phyloP scores from a whole-genome alignment of 148 eudicot genomes.

The Cornus florida region DNA sequence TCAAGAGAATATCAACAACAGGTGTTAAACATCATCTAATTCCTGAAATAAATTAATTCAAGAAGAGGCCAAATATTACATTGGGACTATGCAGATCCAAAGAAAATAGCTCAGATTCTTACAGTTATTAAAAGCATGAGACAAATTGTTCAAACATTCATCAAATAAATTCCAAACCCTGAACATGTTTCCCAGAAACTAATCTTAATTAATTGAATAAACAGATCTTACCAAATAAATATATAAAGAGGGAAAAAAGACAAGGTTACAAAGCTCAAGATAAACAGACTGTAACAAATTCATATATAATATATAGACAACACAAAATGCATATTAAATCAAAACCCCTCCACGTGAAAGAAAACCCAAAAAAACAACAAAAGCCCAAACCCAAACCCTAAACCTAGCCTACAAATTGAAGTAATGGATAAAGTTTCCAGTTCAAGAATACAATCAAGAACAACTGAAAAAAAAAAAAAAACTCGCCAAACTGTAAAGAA shows the following conservation, averaged over 20 bases:
- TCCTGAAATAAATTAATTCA: not conserved
- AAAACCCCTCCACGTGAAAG: not conserved
- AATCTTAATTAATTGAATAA: not conserved
- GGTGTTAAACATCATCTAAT: no score
- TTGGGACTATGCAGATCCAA: not conserved
- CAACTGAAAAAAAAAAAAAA: not conserved
- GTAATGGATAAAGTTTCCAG: not conserved
- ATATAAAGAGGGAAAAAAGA: not conserved
- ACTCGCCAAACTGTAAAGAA: not conserved
- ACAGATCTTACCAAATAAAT: not conserved
- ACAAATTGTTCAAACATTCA: not conserved
- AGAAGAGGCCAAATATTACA: not conserved
- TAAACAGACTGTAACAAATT: not conserved
- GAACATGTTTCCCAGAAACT: not conserved
- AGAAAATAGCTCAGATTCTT: no score
- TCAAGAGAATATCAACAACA: no score
- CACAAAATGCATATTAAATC: not conserved
- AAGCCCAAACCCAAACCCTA: conserved; percentile 12
- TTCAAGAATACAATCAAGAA: conserved; percentile 4
- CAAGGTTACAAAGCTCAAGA: not conserved
- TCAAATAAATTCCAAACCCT: not conserved
- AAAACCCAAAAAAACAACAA: not conserved
- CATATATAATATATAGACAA: not conserved
- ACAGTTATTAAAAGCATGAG: not conserved
- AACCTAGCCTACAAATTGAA: not conserved